Evolutionary conservation across 148 eudicot species (phyloP).

Genomic region (Limonium bicolor): DNA sequence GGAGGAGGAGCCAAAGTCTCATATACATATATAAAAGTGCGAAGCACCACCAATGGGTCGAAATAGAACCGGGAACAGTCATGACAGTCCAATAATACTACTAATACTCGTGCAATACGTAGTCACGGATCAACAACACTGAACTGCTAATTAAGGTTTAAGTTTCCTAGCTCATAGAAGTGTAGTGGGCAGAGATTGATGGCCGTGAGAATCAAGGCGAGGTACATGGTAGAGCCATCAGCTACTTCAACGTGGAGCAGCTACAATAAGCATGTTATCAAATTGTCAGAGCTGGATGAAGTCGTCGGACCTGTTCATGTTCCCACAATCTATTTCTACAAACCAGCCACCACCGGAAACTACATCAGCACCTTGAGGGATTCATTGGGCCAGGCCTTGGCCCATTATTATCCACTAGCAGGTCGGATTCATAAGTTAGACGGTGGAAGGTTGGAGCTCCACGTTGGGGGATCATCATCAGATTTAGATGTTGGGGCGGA

Average conservation of each 20-base stretch:
- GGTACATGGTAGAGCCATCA: neutral
- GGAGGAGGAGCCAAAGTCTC: too few species aligned
- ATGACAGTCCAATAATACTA: too few species aligned
- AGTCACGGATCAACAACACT: too few species aligned
- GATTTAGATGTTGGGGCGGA: too few species aligned
- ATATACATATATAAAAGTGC: too few species aligned
- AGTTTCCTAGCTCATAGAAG: too few species aligned
- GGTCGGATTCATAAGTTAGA: neutral
- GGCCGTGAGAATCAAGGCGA: neutral
- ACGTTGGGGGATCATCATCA: neutral
- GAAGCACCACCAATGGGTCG: too few species aligned
- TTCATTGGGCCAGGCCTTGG: neutral
- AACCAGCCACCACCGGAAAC: neutral
- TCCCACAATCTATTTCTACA: slow-evolving; percentile 4
- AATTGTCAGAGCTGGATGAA: slow-evolving; percentile 3
- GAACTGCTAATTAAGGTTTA: too few species aligned
- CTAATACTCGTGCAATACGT: too few species aligned
- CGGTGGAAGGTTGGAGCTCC: slow-evolving; percentile 1
- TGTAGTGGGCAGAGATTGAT: too few species aligned
- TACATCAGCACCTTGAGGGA: neutral
- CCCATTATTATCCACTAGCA: slow-evolving; percentile 2
- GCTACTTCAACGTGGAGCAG: too few species aligned
- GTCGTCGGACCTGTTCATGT: neutral
- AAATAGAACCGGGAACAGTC: too few species aligned
- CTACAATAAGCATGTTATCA: neutral